phyloP scores from a whole-genome alignment of 139 green algal species.

The Chlamydomonas incerta region DNA sequence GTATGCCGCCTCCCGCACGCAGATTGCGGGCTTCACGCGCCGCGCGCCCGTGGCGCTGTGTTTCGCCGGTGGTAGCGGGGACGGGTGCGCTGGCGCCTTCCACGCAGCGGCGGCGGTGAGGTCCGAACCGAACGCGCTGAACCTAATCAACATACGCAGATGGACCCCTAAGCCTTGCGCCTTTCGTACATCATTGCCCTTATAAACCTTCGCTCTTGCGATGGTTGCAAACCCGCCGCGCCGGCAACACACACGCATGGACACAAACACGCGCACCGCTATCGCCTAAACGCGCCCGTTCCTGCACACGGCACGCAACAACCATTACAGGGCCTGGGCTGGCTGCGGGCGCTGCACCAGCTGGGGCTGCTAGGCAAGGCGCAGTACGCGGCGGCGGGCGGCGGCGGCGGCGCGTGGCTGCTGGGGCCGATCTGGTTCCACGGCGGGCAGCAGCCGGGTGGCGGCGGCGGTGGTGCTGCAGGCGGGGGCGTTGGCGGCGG shows the following conservation, averaged over 20 bases:
- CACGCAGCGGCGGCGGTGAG: not conserved
- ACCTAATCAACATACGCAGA: no score
- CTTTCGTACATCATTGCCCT: no score
- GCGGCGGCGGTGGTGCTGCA: not conserved
- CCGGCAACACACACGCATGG: no score
- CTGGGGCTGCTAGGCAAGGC: not conserved
- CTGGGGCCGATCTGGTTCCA: not conserved
- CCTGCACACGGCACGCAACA: no score
- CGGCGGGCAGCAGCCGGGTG: not conserved
- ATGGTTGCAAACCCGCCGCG: no score
- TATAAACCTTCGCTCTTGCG: no score
- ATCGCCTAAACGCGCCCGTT: no score
- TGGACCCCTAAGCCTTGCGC: no score
- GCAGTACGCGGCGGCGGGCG: not conserved
- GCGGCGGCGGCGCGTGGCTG: not conserved
- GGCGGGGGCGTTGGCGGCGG: no score
- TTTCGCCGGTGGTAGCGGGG: not conserved
- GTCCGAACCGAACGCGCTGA: no score
- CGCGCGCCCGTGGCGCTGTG: not conserved
- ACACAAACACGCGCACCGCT: no score
- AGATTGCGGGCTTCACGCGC: not conserved
- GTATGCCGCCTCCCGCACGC: no score
- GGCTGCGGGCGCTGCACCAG: constrained; percentile 2
- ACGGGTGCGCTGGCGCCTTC: not conserved
- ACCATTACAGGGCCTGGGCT: constrained; percentile 20